phyloP scores from a whole-genome alignment of 2,329 filamentous ascomycete genomes.

The Paecilomyces formosus region DNA sequence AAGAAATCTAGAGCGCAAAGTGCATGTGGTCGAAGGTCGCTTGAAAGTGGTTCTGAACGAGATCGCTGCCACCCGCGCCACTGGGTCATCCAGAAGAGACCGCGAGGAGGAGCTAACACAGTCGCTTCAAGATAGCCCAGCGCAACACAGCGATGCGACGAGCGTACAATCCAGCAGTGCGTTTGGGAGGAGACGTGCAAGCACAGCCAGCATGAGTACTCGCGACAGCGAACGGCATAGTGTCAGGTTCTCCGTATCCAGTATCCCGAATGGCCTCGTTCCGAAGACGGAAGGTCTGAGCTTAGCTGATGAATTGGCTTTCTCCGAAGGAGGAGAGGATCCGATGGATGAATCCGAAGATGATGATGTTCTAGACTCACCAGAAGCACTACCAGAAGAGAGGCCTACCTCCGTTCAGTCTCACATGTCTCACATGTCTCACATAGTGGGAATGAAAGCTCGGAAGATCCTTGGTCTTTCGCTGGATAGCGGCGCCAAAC shows the following conservation, averaged over 20 bases:
- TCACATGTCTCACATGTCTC: slow-evolving; percentile 26
- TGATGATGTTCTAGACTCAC: slow-evolving; percentile 55
- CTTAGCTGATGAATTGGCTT: slow-evolving; percentile 83
- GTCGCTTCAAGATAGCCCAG: slow-evolving; percentile 50
- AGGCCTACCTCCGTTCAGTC: slow-evolving; percentile 34
- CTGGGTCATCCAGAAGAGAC: slow-evolving; percentile 20
- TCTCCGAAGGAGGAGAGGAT: slow-evolving; percentile 67
- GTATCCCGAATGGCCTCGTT: slow-evolving; percentile 46
- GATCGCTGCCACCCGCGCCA: slow-evolving; percentile 46
- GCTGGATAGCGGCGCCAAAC: slow-evolving; percentile 22
- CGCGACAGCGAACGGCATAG: slow-evolving; percentile 45
- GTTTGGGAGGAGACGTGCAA: slow-evolving; percentile 51
- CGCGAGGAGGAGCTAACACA: slow-evolving; percentile 57
- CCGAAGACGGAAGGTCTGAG: slow-evolving; percentile 61
- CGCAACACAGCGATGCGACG: slow-evolving; percentile 57
- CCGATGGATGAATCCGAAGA: slow-evolving; percentile 56
- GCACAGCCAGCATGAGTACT: slow-evolving; percentile 45
- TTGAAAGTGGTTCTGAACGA: slow-evolving; percentile 81
- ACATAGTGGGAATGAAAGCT: slow-evolving; percentile 32
- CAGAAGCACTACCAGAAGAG: slow-evolving; percentile 37
- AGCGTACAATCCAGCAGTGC: slow-evolving; percentile 70
- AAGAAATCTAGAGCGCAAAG: slow-evolving; percentile 70
- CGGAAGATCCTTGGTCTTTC: slow-evolving; percentile 40
- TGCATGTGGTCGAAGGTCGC: slow-evolving; percentile 84
- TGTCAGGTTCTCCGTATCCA: slow-evolving; percentile 66